phyloP scores from a whole-genome alignment of 352 stramenopile genomes.

The Pelagophyceae sp. region DNA sequence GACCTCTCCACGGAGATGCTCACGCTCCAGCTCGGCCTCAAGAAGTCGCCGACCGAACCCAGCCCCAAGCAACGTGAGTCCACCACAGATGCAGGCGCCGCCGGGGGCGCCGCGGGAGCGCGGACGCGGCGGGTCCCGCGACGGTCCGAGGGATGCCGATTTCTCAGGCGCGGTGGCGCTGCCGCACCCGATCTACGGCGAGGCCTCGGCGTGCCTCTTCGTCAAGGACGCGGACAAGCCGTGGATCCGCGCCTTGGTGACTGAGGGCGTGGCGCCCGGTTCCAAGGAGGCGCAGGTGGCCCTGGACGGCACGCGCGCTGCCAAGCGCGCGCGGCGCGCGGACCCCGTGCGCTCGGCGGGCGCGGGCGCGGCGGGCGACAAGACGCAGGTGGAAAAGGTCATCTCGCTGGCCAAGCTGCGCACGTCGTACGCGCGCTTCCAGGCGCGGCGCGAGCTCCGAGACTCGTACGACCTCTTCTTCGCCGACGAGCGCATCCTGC shows the following conservation, averaged over 20 bases:
- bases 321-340: background rate
- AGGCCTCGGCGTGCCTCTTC: constrained; percentile 28
- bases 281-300: background rate
- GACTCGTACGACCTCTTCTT: constrained; percentile 62
- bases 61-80: constrained; percentile 30
- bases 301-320: background rate
- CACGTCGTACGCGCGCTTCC: constrained; percentile 32
- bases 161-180: constrained; percentile 27
- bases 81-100: no score
- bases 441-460: constrained; percentile 34
- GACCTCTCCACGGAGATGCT: constrained; percentile 26
- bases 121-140: no score
- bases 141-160: no score
- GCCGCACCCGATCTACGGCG: constrained; percentile 28
- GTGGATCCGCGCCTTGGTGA: constrained; percentile 28
- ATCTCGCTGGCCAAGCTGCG: constrained; percentile 27
- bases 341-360: background rate
- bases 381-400: background rate
- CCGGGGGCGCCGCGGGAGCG: no score
- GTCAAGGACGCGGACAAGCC: constrained; percentile 36
- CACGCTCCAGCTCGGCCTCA: constrained; percentile 30
- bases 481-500: constrained; percentile 66
- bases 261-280: constrained; percentile 24
- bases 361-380: background rate
- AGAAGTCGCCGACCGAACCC: constrained; percentile 27